Base-by-base conservation (phyloP, 805 yeast species). In the Nakazawaea holstii region DNA sequence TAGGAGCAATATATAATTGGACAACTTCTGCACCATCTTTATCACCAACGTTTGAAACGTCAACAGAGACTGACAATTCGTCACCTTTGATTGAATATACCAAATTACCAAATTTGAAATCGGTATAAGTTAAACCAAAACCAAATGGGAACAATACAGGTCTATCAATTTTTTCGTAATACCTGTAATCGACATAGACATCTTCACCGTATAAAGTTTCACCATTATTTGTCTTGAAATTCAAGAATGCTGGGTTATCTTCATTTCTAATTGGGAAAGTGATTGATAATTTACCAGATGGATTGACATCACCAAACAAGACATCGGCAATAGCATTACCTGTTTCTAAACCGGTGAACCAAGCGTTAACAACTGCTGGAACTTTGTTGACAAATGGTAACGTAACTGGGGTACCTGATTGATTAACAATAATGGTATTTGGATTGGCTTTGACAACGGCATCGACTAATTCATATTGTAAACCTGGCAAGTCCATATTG, bases 281-380 rank as follows among this genome's bases (percentile, higher is more conserved):
- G 51, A 80, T 58, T 2, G 84, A 65, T 46, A 80, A 64, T 57
- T 78, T 80, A 43, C 84, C 87, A 49, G 74, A 66, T 29, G 87
- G 87, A 57, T 77, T 79, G 42, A 61, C 70, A 53, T 79, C 83
- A 29, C 85, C 86, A 54, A 70, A 79, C 39, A 80, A 52, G 11
- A 77, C 79, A 60, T 80, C 84, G 4, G 83, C 84, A 57, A 80
- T 67, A 13, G 79, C 74, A 53, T 76, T 78, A 49, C 85, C 84
- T 37, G 68, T 58, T 54, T 80, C 84, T 50, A 69, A 70, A 48
- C 85, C 86, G 52, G 78, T 79, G 56, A 70, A 78, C 73, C 80
- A 77, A 9, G 79, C 78, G 41, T 77, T 80, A 6, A 79, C 60
- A 14, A 77, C 45, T 2, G 73, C 72, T 35, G 67, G 66, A 20